Conservation (phyloP, 208 protist species). For the Leptomonas seymouri region DNA sequence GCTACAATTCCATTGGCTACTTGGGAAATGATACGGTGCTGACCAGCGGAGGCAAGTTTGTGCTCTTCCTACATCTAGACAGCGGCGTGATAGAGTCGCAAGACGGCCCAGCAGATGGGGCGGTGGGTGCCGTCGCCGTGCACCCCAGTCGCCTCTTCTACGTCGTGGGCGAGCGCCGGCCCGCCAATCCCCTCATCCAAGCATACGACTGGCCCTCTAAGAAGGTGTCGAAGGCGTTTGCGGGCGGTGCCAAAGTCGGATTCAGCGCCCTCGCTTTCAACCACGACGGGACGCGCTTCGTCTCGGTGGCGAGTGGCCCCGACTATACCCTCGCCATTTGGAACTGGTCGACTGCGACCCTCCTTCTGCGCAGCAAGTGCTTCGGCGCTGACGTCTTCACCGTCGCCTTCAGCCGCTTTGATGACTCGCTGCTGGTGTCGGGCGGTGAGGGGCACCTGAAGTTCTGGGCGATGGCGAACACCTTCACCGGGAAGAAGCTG, state of each 20-base stretch:
- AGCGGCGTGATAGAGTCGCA: slow-evolving; percentile 55
- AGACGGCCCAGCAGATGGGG: slow-evolving; percentile 56
- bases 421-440: slow-evolving; percentile 93
- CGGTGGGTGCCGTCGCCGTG: slow-evolving; percentile 63
- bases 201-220: slow-evolving; percentile 87
- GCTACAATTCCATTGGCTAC: slow-evolving; percentile 65
- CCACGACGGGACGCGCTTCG: slow-evolving; percentile 86
- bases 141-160: slow-evolving; percentile 74
- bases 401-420: slow-evolving; percentile 92
- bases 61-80: slow-evolving; percentile 80
- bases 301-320: slow-evolving; percentile 93
- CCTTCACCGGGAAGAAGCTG: slow-evolving; percentile 98
- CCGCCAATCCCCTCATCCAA: slow-evolving; percentile 57
- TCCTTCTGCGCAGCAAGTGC: slow-evolving; percentile 96
- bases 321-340: slow-evolving; percentile 97
- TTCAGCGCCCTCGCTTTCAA: slow-evolving; percentile 93
- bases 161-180: slow-evolving; percentile 84
- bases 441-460: slow-evolving; percentile 97
- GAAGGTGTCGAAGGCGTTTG: slow-evolving; percentile 58
- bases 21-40: slow-evolving; percentile 63
- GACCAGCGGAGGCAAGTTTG: slow-evolving; percentile 80
- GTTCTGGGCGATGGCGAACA: slow-evolving; percentile 98
- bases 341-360: slow-evolving; percentile 90
- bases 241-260: slow-evolving; percentile 76
- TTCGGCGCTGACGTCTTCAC: slow-evolving; percentile 95